These are phyloP conservation scores for Stipa capillata DNA, from an alignment of 176 grass and related monocot genomes.

Conservation along the genomic window DNA sequence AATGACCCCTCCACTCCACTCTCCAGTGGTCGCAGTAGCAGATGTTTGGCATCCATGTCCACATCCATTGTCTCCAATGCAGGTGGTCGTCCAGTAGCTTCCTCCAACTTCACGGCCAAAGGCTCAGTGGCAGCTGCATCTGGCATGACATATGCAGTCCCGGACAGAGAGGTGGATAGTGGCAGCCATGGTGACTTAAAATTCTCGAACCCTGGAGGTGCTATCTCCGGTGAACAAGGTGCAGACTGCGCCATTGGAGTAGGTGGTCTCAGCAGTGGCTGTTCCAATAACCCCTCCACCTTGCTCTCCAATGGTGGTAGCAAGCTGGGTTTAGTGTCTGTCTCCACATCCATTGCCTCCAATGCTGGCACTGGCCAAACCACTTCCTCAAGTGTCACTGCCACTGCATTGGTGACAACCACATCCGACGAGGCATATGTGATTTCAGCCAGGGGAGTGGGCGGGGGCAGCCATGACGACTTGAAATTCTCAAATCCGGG, in stretches of 20 bases:
- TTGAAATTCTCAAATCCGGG: slow-evolving; percentile 39
- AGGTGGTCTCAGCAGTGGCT: not conserved
- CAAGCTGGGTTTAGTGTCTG: not conserved
- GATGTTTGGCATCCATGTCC: not conserved
- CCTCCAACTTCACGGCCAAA: not conserved
- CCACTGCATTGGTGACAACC: not conserved
- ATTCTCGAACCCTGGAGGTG: slow-evolving; percentile 11
- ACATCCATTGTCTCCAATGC: not conserved
- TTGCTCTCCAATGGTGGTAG: not conserved
- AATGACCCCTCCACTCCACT: not conserved
- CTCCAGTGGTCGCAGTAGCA: not conserved
- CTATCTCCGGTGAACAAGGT: slow-evolving; percentile 8
- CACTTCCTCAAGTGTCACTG: not conserved
- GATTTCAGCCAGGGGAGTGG: not conserved
- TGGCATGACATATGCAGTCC: not conserved
- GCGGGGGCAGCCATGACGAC: slow-evolving; percentile 3
- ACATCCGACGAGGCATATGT: not conserved
- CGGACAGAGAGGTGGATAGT: not conserved
- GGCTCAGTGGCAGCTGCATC: not conserved
- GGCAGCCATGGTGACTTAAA: not conserved
- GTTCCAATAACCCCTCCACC: slow-evolving; percentile 3
- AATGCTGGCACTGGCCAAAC: not conserved
- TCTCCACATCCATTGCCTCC: slow-evolving; percentile 7
- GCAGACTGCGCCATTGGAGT: slow-evolving; percentile 2
- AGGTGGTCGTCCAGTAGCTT: not conserved